Evolutionary conservation across 2,329 filamentous ascomycete genomes (phyloP).

Genomic region (Trichoderma asperellum): DNA sequence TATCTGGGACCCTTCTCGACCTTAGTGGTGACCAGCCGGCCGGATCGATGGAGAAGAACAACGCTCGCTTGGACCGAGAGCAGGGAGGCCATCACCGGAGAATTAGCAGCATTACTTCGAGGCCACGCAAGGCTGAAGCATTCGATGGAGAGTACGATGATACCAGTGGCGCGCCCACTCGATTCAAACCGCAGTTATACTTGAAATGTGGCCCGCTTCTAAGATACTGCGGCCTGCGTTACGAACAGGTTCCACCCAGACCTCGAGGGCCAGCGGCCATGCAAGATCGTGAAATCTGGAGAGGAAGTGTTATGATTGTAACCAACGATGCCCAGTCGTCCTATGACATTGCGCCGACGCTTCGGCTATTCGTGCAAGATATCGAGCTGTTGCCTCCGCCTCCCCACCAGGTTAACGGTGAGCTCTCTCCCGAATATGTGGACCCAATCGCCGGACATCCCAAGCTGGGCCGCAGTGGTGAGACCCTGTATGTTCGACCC

Average conservation of each 20-base stretch:
- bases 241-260: conserved; percentile 55
- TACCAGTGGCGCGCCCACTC: conserved; percentile 60
- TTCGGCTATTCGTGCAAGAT: conserved; percentile 85
- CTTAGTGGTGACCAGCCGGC: conserved; percentile 47
- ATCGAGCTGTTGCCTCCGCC: conserved; percentile 81
- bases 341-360: conserved; percentile 75
- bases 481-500: conserved; percentile 84
- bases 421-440: conserved; percentile 78
- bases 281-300: conserved; percentile 78
- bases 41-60: conserved; percentile 51
- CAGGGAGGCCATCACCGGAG: conserved; percentile 47
- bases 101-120: conserved; percentile 51
- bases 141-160: conserved; percentile 72
- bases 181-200: conserved; percentile 81
- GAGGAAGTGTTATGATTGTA: conserved; percentile 94
- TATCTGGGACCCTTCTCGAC: conserved; percentile 64
- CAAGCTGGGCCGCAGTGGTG: conserved; percentile 81
- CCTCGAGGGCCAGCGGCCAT: conserved; percentile 35
- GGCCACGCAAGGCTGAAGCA: conserved; percentile 61
- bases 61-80: conserved; percentile 76
- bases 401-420: conserved; percentile 66
- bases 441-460: conserved; percentile 87
- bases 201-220: conserved; percentile 89
- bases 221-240: conserved; percentile 82
- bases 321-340: conserved; percentile 83